Base-by-base conservation (phyloP, 2,329 filamentous ascomycete genomes). In the Emergomyces orientalis region DNA sequence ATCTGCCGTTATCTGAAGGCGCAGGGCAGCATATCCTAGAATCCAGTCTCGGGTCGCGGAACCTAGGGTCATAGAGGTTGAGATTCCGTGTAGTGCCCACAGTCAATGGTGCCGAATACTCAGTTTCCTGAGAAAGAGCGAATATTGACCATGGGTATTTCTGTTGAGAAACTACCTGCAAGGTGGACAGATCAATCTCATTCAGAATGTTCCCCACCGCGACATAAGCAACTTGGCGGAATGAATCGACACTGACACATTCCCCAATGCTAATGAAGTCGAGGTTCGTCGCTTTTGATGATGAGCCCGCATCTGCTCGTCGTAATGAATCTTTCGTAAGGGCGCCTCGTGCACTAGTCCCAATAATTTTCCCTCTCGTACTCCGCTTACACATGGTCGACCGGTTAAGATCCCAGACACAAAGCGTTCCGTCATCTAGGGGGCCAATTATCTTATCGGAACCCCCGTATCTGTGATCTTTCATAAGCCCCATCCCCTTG, bases 351-450 rank as follows among this genome's bases (percentile, higher is more conserved):
- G 77, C 77, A 73, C 88, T 94, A 65, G 82, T 82, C 0, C 83
- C 85, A 13, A 89, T 67, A 39, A 94, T 83, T 2, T 80, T 82
- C 57, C 77, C 77, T 37, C 80, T 82, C 25, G 68, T 65, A 13
- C 67, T 68, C 2, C 72, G 71, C 5, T 67, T 67, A 25, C 67
- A 66, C 1, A 66, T 67, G 63, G 41, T 64, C 58, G 54, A 64
- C 52, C 72, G 70, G 62, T 82, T 85, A 59, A 90, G 78, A 71
- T 96, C 89, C 91, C 91, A 97, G 7, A 96, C 76, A 68, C 88
- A 90, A n/a, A 97, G 82, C 60, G 89, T 91, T 0, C 91, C 91
- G 71, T 97, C 90, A 63, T 95, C 90, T 8, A 96, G 78, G 1
- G 91, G 90, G 0, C 88, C 87, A 19, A 96, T 82, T 0, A 90